phyloP scores from a whole-genome alignment of 2,329 filamentous ascomycete species.

The Lecanicillium sp. region DNA sequence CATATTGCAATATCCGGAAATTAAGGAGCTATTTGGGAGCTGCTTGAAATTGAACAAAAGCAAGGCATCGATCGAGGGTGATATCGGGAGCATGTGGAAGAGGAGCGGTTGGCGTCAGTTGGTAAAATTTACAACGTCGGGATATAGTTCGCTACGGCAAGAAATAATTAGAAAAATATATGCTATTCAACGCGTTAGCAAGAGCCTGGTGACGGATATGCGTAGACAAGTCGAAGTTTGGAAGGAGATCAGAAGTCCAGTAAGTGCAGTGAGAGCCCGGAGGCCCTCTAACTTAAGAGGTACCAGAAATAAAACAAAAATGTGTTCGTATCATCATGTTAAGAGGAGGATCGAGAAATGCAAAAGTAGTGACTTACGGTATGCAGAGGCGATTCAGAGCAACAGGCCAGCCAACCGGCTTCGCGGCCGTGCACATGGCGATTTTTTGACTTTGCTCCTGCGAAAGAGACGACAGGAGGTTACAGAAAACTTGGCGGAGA shows the following conservation, averaged over 20 bases:
- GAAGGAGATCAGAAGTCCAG: constrained; percentile 67
- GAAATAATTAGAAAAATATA: background rate
- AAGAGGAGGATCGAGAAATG: constrained; percentile 18
- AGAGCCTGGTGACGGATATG: background rate
- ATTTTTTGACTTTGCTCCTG: constrained; percentile 9
- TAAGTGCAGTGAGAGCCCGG: constrained; percentile 67
- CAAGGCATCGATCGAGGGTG: background rate
- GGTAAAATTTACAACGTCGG: background rate
- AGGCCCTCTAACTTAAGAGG: constrained; percentile 84
- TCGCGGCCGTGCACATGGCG: too few relatives aligned
- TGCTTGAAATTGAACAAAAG: background rate
- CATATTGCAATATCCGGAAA: constrained; percentile 5
- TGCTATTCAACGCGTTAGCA: background rate
- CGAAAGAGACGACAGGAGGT: background rate
- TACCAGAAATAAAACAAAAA: constrained; percentile 76
- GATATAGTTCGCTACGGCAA: background rate
- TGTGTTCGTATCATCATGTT: constrained; percentile 66
- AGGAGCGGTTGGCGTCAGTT: background rate
- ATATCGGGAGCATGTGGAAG: background rate
- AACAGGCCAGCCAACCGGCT: too few relatives aligned
- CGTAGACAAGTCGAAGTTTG: background rate
- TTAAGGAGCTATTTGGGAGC: background rate
- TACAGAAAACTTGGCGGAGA: constrained; percentile 9
- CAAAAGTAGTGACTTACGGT: constrained; percentile 3
- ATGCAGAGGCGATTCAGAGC: background rate